These are phyloP conservation scores for Carallia brachiata DNA, from an alignment of 345 rosid genomes.

Conservation along the genomic window DNA sequence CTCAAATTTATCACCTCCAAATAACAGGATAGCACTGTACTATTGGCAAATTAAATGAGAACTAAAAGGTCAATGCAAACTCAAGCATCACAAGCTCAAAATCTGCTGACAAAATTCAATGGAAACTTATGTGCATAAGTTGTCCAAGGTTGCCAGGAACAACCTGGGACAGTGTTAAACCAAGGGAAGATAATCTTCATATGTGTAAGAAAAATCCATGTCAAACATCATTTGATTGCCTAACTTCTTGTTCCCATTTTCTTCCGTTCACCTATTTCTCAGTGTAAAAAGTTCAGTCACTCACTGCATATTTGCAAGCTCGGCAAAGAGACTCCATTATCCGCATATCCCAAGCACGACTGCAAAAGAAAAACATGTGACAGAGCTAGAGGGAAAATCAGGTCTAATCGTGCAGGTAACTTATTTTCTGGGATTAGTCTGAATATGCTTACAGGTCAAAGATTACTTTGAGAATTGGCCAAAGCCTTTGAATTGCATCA, in stretches of 20 bases:
- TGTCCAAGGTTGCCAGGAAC: neutral
- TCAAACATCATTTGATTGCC: too few relatives aligned
- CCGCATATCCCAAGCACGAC: slow-evolving; percentile 99
- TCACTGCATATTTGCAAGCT: slow-evolving; percentile 99
- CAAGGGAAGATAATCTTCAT: too few relatives aligned
- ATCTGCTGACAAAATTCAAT: neutral
- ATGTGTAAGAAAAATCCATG: neutral
- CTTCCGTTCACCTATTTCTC: slow-evolving; percentile 6
- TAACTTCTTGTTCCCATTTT: neutral
- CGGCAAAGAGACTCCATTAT: slow-evolving; percentile 99
- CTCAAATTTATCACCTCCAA: slow-evolving; percentile 6
- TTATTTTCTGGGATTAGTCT: slow-evolving; percentile 5
- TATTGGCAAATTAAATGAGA: neutral
- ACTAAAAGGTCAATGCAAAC: neutral
- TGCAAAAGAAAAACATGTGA: slow-evolving; percentile 36
- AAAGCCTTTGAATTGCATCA: slow-evolving; percentile 79
- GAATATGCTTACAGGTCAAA: slow-evolving; percentile 75
- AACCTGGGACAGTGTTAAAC: too few relatives aligned
- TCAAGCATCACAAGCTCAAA: neutral
- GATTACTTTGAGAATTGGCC: slow-evolving; percentile 88
- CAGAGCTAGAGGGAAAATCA: slow-evolving; percentile 15
- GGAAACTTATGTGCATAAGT: neutral
- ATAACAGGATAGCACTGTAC: neutral
- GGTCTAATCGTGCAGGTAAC: slow-evolving; percentile 7
- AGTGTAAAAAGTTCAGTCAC: slow-evolving; percentile 27